A percentile compares a stretch with the other conserved stretches of the same genome.
phyloP scores from a whole-genome alignment of 345 rosid species.

The Jatropha curcas region DNA sequence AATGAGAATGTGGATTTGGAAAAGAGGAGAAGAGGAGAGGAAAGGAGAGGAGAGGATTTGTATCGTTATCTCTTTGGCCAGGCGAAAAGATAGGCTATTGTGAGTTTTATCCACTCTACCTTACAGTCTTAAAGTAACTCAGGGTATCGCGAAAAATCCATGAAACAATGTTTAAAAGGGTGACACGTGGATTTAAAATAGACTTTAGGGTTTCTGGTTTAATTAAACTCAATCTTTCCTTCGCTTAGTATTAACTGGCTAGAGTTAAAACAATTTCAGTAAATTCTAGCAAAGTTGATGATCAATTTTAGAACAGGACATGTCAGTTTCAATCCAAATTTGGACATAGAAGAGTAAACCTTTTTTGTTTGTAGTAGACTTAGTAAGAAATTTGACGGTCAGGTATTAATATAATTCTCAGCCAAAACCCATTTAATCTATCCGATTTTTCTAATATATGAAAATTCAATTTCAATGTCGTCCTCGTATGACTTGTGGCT shows the following conservation, averaged over 20 bases:
- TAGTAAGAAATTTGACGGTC: too few relatives aligned
- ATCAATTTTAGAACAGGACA: neutral
- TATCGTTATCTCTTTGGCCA: constrained; percentile 27
- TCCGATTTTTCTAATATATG: too few relatives aligned
- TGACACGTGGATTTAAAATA: constrained; percentile 20
- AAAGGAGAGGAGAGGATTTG: constrained; percentile 21
- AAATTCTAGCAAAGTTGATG: too few relatives aligned
- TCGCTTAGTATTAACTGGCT: too few relatives aligned
- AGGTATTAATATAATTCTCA: too few relatives aligned
- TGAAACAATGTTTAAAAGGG: neutral
- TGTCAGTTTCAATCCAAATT: neutral
- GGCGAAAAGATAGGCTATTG: constrained; percentile 29
- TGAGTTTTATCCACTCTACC: constrained; percentile 29
- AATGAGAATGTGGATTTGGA: neutral
- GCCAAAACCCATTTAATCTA: too few relatives aligned
- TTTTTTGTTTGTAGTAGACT: too few relatives aligned
- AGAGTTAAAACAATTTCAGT: too few relatives aligned
- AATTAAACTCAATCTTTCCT: too few relatives aligned
- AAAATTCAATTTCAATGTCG: neutral
- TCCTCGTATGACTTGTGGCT: neutral
- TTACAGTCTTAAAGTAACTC: neutral
- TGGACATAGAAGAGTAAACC: neutral
- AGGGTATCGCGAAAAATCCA: constrained; percentile 12
- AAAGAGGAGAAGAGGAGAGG: constrained; percentile 9
- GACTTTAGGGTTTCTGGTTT: too few relatives aligned